Evolutionary conservation across 1,284 basidiomycete species (phyloP).

Genomic region (Takashimella koratensis): DNA sequence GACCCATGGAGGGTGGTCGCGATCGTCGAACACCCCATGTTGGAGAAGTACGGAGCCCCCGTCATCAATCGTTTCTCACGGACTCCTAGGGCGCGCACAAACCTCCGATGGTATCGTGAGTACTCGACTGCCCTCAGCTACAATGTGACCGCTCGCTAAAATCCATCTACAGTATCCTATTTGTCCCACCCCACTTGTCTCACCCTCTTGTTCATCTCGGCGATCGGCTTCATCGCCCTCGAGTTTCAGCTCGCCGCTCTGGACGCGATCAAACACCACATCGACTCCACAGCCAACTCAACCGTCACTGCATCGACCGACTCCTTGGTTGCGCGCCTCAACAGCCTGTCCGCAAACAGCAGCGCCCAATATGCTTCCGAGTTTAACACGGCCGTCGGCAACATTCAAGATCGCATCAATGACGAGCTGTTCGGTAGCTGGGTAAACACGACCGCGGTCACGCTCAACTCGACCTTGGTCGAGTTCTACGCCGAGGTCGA

Average conservation of each 20-base stretch:
- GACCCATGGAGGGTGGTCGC: constrained; percentile 43
- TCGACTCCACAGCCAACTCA: constrained; percentile 58
- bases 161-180: constrained; percentile 68
- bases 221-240: constrained; percentile 84
- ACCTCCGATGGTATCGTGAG: constrained; percentile 48
- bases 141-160: neutral
- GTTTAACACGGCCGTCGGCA: constrained; percentile 67
- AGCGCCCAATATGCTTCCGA: constrained; percentile 69
- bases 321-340: constrained; percentile 70
- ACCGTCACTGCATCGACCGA: constrained; percentile 65
- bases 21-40: constrained; percentile 43
- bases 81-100: constrained; percentile 27
- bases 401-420: constrained; percentile 72
- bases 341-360: constrained; percentile 72
- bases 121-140: neutral
- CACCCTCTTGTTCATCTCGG: constrained; percentile 81
- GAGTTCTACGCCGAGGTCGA: constrained; percentile 53
- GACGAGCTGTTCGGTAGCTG: constrained; percentile 77
- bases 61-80: constrained; percentile 22
- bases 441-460: constrained; percentile 86
- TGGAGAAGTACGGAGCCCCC: constrained; percentile 35
- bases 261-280: constrained; percentile 63
- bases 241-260: constrained; percentile 78
- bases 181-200: constrained; percentile 85
- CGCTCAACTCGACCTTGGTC: constrained; percentile 63